phyloP scores from a whole-genome alignment of 2,329 filamentous ascomycete genomes.

The Hymenoscyphus infarciens region DNA sequence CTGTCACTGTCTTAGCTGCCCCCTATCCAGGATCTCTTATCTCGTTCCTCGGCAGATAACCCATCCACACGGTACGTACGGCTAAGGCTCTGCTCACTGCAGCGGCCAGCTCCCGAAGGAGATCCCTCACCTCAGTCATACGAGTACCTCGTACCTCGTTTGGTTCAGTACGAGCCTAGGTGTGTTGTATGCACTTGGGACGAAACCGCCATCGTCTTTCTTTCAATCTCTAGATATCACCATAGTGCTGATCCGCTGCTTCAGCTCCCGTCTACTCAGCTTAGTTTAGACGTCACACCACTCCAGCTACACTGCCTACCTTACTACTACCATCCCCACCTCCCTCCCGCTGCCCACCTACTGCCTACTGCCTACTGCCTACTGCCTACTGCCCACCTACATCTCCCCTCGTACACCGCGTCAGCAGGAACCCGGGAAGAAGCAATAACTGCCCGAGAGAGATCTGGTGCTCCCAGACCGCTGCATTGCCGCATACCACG shows the following conservation, averaged over 20 bases:
- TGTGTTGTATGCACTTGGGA: neutral
- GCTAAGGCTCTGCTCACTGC: neutral
- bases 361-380: too few relatives aligned
- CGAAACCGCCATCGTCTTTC: neutral
- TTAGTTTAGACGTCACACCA: neutral
- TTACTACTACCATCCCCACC: neutral
- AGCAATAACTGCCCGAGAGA: neutral
- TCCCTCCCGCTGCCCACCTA: neutral
- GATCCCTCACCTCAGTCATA: neutral
- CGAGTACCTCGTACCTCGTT: neutral
- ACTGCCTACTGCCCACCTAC: neutral
- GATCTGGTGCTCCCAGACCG: slow-evolving; percentile 1
- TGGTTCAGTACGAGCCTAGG: neutral
- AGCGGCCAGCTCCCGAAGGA: neutral
- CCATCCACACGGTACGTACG: neutral
- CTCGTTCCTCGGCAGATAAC: neutral
- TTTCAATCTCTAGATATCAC: neutral
- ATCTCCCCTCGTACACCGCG: neutral
- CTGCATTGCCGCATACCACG: neutral
- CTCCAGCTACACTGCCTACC: too few relatives aligned
- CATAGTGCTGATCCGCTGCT: neutral
- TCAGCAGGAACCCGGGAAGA: neutral
- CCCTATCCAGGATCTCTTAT: slow-evolving; percentile 6
- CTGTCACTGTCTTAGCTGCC: neutral
- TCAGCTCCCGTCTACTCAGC: neutral